Evolutionary conservation across 2,329 filamentous ascomycete species (phyloP), one percentile per base, ranked within the genome.

Genomic region (Trichophyton rubrum): DNA sequence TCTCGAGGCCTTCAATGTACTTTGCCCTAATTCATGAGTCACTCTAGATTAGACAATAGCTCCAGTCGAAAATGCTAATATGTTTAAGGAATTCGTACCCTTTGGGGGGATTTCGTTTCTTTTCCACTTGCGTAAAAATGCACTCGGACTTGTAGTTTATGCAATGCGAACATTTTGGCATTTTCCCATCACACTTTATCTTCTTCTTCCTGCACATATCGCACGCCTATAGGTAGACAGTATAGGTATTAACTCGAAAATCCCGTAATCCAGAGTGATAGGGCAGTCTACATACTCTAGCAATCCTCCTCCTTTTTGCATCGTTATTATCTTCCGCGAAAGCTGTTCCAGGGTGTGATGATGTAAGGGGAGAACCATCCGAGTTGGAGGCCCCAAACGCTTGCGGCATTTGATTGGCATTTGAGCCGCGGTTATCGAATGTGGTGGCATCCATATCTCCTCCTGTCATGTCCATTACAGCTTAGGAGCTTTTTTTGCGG

Each of bases 101-200:
- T 80, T 97, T 99, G 0, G 92, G 93, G 59, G 93, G 92, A 73
- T 88, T 93, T 62, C 93, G 84, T 81, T 99, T 99, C 85, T 99
- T 99, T 78, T 99, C 93, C 41, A 97, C 91, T 72, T 96, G 90
- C 0, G 93, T 97, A 71, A 97, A 97, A 67, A 96, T 84, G 73
- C 92, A 99, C 68, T 96, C 90, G 3, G 91, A 96, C 80, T 96
- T 96, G 79, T 96, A 96, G 74, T 96, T 97, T 73, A 88, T 87
- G 74, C 92, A 99, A 75, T 97, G 93, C 6, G 89, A 91, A 75
- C 93, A 99, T 63, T 90, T 85, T 41, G 93, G 92, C 75, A 95
- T 84, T 77, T 95, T 96, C 66, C 93, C 92, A 71, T 97, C 93
- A 75, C 92, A 97, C 77, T 97, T 97, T 76, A 97, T 96, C 76